These are phyloP conservation scores for Saccharum spontaneum DNA, from an alignment of 176 grass and related monocot genomes.

Conservation along the genomic window DNA sequence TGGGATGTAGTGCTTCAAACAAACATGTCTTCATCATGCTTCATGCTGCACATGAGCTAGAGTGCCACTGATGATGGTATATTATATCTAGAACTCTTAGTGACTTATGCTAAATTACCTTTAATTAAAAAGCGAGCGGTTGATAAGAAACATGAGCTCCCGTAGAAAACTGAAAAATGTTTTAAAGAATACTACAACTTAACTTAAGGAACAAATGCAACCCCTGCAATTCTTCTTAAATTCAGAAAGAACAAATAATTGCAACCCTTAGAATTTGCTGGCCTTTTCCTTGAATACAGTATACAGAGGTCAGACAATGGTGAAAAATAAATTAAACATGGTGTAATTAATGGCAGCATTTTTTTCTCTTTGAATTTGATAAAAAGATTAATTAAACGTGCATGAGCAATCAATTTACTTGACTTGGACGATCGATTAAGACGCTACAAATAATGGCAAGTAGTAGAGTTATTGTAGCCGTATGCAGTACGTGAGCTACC, in stretches of 20 bases:
- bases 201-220: not conserved
- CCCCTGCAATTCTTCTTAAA: not conserved
- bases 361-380: not conserved
- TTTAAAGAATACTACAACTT: not conserved
- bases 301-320: not conserved
- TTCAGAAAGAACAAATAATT: not conserved
- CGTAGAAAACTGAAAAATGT: not conserved
- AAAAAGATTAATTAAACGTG: not conserved
- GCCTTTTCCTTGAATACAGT: not conserved
- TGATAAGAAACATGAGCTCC: too few species aligned
- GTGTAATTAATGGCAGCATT: not conserved
- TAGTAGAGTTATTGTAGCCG: not conserved
- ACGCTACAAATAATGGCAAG: not conserved
- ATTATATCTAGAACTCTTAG: not conserved
- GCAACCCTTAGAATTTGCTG: not conserved
- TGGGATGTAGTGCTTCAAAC: not conserved
- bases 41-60: too few species aligned
- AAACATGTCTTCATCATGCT: not conserved
- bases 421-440: not conserved
- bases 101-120: not conserved
- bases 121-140: not conserved
- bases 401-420: not conserved
- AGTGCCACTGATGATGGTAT: not conserved
- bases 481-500: conserved; percentile 24
- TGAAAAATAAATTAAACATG: not conserved